phyloP scores from a whole-genome alignment of 495 filamentous ascomycete species.

The Glutinoglossum americanum region DNA sequence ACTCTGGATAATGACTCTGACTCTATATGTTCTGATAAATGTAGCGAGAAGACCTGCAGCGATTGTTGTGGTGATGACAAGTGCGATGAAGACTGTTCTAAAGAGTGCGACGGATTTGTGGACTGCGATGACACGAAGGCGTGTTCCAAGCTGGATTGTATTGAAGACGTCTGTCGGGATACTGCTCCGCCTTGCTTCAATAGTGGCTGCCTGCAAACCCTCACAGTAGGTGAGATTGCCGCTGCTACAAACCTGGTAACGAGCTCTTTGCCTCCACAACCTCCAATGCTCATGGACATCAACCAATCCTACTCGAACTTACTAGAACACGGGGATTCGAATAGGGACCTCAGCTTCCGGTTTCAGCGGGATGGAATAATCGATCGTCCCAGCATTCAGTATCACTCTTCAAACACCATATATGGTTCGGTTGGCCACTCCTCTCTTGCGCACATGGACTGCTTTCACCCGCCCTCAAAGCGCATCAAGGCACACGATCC shows the following conservation, averaged over 20 bases:
- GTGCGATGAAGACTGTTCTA: constrained; percentile 20
- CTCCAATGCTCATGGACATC: background rate
- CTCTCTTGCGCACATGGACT: background rate
- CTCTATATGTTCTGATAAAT: constrained; percentile 3
- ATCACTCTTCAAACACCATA: background rate
- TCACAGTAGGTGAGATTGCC: constrained; percentile 1
- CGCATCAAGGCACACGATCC: background rate
- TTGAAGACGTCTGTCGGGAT: constrained; percentile 3
- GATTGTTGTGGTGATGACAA: background rate
- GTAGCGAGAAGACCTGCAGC: background rate
- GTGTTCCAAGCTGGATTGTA: constrained; percentile 5
- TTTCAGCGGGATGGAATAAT: background rate
- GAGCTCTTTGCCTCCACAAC: background rate
- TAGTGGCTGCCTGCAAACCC: background rate
- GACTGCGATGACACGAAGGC: constrained; percentile 21
- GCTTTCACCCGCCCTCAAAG: background rate
- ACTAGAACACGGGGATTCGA: background rate
- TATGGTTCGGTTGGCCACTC: background rate
- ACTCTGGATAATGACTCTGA: background rate
- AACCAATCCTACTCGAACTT: background rate
- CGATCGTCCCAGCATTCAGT: background rate
- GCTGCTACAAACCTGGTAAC: background rate
- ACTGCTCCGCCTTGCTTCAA: constrained; percentile 3
- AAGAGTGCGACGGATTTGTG: constrained; percentile 23
- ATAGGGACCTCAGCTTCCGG: background rate